Percentiles rank a stretch among this genome's conserved stretches.
Evolutionary conservation across 2,329 filamentous ascomycete species (phyloP).

Genomic region (Colletotrichum acutatum): DNA sequence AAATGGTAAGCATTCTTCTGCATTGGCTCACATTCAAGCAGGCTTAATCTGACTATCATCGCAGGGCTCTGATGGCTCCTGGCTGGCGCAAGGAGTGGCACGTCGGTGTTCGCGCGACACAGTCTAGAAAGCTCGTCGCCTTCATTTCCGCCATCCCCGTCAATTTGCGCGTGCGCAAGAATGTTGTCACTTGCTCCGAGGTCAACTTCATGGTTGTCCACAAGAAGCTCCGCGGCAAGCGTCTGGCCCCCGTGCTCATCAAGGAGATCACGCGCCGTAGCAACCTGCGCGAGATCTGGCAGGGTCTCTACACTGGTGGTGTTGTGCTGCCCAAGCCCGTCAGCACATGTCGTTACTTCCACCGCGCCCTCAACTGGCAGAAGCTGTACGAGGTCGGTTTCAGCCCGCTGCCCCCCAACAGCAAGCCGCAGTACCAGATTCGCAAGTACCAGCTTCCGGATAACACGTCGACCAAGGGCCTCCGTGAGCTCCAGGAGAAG

Average conservation of each 20-base stretch:
- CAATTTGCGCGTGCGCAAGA: slow-evolving; percentile 81
- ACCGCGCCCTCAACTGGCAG: slow-evolving; percentile 93
- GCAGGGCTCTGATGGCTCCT: slow-evolving; percentile 90
- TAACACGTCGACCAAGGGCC: slow-evolving; percentile 75
- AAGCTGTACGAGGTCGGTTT: slow-evolving; percentile 97
- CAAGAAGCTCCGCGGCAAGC: slow-evolving; percentile 95
- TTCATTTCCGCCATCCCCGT: slow-evolving; percentile 96
- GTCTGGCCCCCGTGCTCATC: slow-evolving; percentile 92
- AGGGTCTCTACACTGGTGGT: slow-evolving; percentile 95
- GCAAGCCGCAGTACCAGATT: slow-evolving; percentile 87
- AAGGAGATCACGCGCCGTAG: slow-evolving; percentile 96
- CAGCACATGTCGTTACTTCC: slow-evolving; percentile 94
- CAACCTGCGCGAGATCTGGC: slow-evolving; percentile 87
- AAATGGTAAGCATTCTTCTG: slow-evolving; percentile 73
- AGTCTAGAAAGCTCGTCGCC: slow-evolving; percentile 88
- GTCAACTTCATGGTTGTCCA: slow-evolving; percentile 99
- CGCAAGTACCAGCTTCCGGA: slow-evolving; percentile 87
- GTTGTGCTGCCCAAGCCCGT: slow-evolving; percentile 91
- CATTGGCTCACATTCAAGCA: not conserved
- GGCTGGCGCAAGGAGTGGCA: slow-evolving; percentile 97
- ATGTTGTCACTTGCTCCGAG: slow-evolving; percentile 82
- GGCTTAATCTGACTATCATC: slow-evolving; percentile 7
- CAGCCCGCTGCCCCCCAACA: slow-evolving; percentile 84
- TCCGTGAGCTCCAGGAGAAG: slow-evolving; percentile 82
- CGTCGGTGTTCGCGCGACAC: slow-evolving; percentile 86